A percentile compares a stretch with the other conserved stretches of the same genome.
Conservation (phyloP, 768 basidiomycete genomes). For the Amanita phalloides region DNA sequence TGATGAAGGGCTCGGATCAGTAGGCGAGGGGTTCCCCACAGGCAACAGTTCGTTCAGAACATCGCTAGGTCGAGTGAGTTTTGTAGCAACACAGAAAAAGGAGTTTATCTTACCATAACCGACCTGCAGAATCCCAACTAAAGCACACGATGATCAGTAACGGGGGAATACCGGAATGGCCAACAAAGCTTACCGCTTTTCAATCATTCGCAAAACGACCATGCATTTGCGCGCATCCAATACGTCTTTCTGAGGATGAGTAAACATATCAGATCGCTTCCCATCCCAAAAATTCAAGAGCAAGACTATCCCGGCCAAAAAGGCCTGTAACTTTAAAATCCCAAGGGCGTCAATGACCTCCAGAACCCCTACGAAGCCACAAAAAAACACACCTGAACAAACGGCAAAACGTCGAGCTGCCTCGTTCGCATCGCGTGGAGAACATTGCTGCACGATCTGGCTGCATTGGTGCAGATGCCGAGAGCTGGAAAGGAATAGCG, state of each 20-base stretch:
- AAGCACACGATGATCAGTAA: not conserved
- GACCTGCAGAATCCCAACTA: not conserved
- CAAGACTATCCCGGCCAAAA: not conserved
- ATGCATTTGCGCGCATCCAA: not conserved
- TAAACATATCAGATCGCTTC: not conserved
- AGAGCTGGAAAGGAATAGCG: constrained; percentile 50
- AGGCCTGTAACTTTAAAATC: not conserved
- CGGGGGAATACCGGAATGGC: not conserved
- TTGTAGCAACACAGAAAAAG: not conserved
- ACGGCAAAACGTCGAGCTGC: constrained; percentile 9
- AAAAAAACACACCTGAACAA: not conserved
- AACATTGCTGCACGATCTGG: constrained; percentile 76
- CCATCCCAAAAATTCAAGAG: not conserved
- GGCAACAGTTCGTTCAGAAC: constrained; percentile 14
- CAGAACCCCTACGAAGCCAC: not conserved
- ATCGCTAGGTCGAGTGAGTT: not conserved
- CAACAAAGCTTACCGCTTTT: not conserved
- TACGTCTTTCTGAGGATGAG: not conserved
- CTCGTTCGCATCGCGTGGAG: constrained; percentile 44
- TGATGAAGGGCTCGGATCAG: constrained; percentile 38
- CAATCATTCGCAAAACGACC: not conserved
- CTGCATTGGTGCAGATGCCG: constrained; percentile 73
- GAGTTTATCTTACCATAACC: not conserved
- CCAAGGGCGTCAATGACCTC: not conserved
- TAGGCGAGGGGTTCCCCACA: constrained; percentile 59